Evolutionary conservation across 441 rosid species (phyloP), one percentile per base, ranked within the genome.

Genomic region (Bocquillonia castaneifolia): DNA sequence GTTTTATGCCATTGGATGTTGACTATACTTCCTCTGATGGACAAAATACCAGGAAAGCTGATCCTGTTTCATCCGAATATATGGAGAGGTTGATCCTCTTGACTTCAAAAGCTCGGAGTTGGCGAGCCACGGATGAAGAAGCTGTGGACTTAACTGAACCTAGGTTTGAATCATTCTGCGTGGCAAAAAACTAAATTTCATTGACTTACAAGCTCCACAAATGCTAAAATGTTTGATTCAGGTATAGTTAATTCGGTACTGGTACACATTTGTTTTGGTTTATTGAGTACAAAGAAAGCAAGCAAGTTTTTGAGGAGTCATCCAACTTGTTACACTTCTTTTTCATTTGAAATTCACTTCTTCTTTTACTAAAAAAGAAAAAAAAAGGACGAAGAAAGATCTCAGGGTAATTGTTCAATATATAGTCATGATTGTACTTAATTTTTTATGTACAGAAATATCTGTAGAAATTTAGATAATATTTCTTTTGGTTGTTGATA

Each of bases 111-210:
- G 74, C 86, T 67, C 80, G 81, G 64, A 83, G 86, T 62, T 69
- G 60, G 42, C 79, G 36, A 67, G 77, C 76, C 66, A 79, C 70
- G 0, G 96, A 88, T 58, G 92, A 89, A 25, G 99, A 93, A 69
- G 31, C 79, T n/a, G 91, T 93, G 52, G 99, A 93, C 80, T 67
- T 93, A 62, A 85, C 85, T 9, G 93, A 93, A 81, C 99, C 99
- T 47, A 84, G 93, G 45, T 83, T 88, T 26, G 97, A 93, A 72
- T 85, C 97, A 20, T 93, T 93, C 66, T 73, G 83, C 77, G 14
- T 89, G 77, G 84, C 68, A 56, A n/a, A 85, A 78, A 68, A 47
- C 72, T 25, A 79, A 79, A 62, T 80, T 84, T 59, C 78, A 81
- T 47, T 78, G 75, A 85, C 60, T 70, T 70, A 72, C 8, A 48